Evolutionary conservation across 352 stramenopile species (phyloP).

Genomic region (Discostella stelligera): DNA sequence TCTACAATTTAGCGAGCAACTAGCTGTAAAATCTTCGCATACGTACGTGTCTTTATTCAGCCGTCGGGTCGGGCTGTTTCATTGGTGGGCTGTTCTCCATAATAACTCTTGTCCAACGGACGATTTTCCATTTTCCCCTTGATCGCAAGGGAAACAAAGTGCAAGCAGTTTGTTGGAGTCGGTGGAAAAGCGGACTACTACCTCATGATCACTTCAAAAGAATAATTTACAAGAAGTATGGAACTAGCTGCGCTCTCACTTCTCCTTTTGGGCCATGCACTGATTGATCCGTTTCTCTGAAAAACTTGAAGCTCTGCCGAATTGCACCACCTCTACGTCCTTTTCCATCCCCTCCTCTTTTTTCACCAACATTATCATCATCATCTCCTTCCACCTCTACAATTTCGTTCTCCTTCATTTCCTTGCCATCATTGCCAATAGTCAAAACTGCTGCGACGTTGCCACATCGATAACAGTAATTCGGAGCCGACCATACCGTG

Average conservation of each 20-base stretch:
- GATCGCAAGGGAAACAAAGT: too few species aligned
- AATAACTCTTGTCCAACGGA: too few species aligned
- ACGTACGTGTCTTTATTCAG: too few species aligned
- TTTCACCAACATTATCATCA: background rate
- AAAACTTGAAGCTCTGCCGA: slow-evolving; percentile 78
- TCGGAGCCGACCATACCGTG: slow-evolving; percentile 95
- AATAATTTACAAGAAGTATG: slow-evolving; percentile 78
- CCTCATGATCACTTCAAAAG: too few species aligned
- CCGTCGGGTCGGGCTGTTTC: too few species aligned
- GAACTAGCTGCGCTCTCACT: slow-evolving; percentile 74
- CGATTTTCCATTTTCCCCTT: too few species aligned
- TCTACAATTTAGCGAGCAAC: too few species aligned
- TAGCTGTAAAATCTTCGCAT: too few species aligned
- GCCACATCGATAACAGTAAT: slow-evolving; percentile 91
- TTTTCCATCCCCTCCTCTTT: slow-evolving; percentile 13
- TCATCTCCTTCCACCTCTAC: slow-evolving; percentile 39
- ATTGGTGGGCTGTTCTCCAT: too few species aligned
- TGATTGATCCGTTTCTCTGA: slow-evolving; percentile 74
- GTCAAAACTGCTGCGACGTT: slow-evolving; percentile 98
- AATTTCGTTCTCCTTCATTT: slow-evolving; percentile 48
- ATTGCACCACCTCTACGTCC: slow-evolving; percentile 43
- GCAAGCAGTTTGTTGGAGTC: too few species aligned
- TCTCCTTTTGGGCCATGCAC: slow-evolving; percentile 79
- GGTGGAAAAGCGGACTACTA: too few species aligned
- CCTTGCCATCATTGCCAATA: slow-evolving; percentile 79